phyloP scores from a whole-genome alignment of 2,329 filamentous ascomycete species.

The Pestalotiopsis sp. region DNA sequence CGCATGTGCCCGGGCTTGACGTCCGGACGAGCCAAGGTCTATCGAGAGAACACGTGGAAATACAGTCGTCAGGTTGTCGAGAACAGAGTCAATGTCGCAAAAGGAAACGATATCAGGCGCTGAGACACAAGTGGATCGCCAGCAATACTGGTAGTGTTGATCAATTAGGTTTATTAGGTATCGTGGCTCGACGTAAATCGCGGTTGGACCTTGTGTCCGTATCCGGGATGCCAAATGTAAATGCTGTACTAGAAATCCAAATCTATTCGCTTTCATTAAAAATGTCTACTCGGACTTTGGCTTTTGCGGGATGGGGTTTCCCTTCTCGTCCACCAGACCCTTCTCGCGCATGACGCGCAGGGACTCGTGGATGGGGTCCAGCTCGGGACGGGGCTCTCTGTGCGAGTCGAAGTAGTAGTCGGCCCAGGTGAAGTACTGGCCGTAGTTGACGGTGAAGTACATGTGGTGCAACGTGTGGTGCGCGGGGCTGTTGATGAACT shows the following conservation, averaged over 20 bases:
- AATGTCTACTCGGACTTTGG: slow-evolving; percentile 9
- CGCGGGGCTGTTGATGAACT: slow-evolving; percentile 49
- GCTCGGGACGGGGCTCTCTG: slow-evolving; percentile 41
- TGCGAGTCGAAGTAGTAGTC: slow-evolving; percentile 47
- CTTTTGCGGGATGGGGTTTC: slow-evolving; percentile 29
- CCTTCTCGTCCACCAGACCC: slow-evolving; percentile 46
- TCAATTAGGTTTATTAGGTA: neutral
- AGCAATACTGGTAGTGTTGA: neutral
- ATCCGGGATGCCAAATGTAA: neutral
- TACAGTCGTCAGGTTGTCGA: neutral
- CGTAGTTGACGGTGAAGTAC: slow-evolving; percentile 53
- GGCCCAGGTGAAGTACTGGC: slow-evolving; percentile 52
- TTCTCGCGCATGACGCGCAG: slow-evolving; percentile 46
- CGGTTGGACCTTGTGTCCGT: neutral
- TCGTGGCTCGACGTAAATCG: neutral
- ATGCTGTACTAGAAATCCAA: neutral
- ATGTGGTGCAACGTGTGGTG: slow-evolving; percentile 52
- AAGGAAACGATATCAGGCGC: neutral
- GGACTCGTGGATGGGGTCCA: slow-evolving; percentile 47
- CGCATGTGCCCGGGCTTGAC: neutral
- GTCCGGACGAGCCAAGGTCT: neutral
- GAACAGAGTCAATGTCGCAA: neutral
- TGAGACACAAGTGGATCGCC: no score
- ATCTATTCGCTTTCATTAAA: slow-evolving; percentile 17
- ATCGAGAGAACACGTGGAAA: neutral